Conservation (phyloP, 2,329 filamentous ascomycete species). For the Cryphonectria parasitica region DNA sequence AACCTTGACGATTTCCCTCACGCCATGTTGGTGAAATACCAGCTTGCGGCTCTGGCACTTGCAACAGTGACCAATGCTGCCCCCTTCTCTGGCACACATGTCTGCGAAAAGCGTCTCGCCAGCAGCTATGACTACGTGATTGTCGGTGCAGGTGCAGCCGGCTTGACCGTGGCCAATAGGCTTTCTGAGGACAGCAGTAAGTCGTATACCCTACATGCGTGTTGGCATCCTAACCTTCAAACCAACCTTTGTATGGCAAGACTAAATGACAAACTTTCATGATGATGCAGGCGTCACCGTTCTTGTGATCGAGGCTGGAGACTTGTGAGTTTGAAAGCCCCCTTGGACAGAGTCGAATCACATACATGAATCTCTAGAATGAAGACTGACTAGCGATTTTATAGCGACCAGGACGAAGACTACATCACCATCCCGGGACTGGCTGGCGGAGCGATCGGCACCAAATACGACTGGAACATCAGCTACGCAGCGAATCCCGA, state of each 20-base stretch:
- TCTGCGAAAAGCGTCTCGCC: slow-evolving; percentile 14
- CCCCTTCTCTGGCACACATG: slow-evolving; percentile 19
- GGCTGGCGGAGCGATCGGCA: slow-evolving; percentile 32
- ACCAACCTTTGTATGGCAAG: background rate
- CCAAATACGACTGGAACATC: slow-evolving; percentile 38
- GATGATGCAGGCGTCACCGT: slow-evolving; percentile 33
- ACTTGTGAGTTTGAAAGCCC: slow-evolving; percentile 16
- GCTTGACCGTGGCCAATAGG: slow-evolving; percentile 36
- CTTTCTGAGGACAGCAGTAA: slow-evolving; percentile 34
- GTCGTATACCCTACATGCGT: background rate
- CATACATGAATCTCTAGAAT: slow-evolving; percentile 7
- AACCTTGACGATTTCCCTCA: background rate
- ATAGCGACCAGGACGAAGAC: slow-evolving; percentile 31
- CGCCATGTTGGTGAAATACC: slow-evolving; percentile 15
- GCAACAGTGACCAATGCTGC: slow-evolving; percentile 15
- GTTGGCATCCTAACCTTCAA: background rate
- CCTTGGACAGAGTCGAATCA: slow-evolving; percentile 16
- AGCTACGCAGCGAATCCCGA: slow-evolving; percentile 24
- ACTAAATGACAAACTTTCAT: slow-evolving; percentile 6
- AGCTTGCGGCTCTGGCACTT: slow-evolving; percentile 10
- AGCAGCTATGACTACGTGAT: slow-evolving; percentile 27
- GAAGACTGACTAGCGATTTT: slow-evolving; percentile 3
- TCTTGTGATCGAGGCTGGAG: slow-evolving; percentile 37
- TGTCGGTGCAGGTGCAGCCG: slow-evolving; percentile 26
- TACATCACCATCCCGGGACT: slow-evolving; percentile 35